A percentile compares a stretch with the other conserved stretches of the same genome.
Conservation (phyloP, 2,329 filamentous ascomycete species). For the Cytospora schulzeri region DNA sequence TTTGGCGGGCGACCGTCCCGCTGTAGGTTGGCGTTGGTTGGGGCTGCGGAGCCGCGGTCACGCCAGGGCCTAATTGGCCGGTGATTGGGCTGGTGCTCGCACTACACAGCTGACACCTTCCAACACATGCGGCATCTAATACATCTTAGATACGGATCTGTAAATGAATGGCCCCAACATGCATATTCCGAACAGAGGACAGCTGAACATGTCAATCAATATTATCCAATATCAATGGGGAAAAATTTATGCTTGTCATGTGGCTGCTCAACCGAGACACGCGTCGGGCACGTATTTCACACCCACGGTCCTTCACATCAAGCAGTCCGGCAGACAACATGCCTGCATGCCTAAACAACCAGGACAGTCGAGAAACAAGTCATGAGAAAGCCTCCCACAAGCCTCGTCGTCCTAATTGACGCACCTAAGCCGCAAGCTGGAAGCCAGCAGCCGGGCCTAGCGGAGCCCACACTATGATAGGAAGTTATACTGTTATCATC, state of each 20-base stretch:
- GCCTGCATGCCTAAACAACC: background rate
- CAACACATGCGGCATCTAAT: too few relatives aligned
- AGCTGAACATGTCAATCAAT: conserved; percentile 9
- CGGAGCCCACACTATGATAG: conserved; percentile 13
- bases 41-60: background rate
- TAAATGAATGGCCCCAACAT: background rate
- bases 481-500: conserved; percentile 17
- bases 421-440: conserved; percentile 13
- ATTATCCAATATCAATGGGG: background rate
- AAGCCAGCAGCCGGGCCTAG: conserved; percentile 24
- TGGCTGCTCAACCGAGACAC: conserved; percentile 22
- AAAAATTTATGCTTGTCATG: background rate
- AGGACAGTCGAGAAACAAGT: background rate
- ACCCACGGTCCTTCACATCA: background rate
- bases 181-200: background rate
- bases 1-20: background rate
- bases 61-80: background rate
- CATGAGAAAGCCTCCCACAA: background rate
- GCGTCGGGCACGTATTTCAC: background rate
- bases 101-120: background rate
- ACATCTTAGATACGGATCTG: background rate
- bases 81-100: background rate
- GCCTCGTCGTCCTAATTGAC: background rate
- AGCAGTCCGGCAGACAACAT: conserved; percentile 5
- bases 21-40: background rate